These are phyloP conservation scores for Dorcoceras hygrometricum DNA, from an alignment of 257 asterid species.

Conservation along the genomic window DNA sequence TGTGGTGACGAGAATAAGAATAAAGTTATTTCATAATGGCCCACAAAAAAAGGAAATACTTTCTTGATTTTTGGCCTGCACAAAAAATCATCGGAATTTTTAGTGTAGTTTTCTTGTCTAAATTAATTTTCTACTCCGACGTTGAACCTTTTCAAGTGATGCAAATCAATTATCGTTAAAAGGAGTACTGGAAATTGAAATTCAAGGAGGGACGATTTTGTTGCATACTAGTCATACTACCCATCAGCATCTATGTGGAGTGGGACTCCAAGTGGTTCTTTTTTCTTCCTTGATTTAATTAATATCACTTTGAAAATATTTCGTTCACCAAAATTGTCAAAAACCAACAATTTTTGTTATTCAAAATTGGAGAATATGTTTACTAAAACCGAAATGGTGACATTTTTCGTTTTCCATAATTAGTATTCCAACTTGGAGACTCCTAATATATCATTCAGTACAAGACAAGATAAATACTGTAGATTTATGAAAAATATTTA, in stretches of 20 bases:
- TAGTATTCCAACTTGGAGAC: too few relatives aligned
- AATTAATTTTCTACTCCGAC: too few relatives aligned
- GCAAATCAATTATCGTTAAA: not conserved
- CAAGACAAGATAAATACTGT: too few relatives aligned
- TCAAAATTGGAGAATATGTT: too few relatives aligned
- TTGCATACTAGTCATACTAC: not conserved
- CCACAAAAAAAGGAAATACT: not conserved
- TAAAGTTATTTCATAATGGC: not conserved
- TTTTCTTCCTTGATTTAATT: not conserved
- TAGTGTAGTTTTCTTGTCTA: not conserved
- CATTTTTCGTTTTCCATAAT: too few relatives aligned
- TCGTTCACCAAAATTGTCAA: not conserved
- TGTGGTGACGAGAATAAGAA: not conserved
- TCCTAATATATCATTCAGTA: too few relatives aligned
- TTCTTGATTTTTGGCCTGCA: not conserved
- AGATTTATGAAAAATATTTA: too few relatives aligned
- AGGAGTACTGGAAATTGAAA: not conserved
- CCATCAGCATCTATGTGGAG: not conserved
- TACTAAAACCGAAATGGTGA: too few relatives aligned
- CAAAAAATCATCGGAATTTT: not conserved
- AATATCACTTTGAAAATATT: not conserved
- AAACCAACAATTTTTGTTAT: too few relatives aligned
- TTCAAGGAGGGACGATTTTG: not conserved
- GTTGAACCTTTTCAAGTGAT: not conserved
- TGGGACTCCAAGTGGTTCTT: not conserved